Evolutionary conservation across 2,329 filamentous ascomycete genomes (phyloP).

Genomic region (Chaetomium strumarium): DNA sequence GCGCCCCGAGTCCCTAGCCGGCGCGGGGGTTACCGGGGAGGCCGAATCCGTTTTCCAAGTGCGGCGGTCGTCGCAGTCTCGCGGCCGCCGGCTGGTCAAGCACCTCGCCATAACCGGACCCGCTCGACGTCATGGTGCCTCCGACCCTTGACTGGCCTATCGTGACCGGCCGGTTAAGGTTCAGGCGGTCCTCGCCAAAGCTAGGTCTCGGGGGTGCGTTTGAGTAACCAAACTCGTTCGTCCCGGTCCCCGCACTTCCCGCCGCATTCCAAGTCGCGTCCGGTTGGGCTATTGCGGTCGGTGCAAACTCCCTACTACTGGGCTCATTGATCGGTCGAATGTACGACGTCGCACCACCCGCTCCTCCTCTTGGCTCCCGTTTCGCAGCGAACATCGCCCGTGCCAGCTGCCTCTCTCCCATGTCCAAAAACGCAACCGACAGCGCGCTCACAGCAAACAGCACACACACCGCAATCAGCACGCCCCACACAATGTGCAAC

Average conservation of each 20-base stretch:
- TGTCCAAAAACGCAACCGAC: slow-evolving; percentile 56
- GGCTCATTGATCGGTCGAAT: not conserved
- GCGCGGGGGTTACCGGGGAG: not conserved
- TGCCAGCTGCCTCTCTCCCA: slow-evolving; percentile 40
- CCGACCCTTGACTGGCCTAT: not conserved
- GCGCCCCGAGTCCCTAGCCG: slow-evolving; percentile 19
- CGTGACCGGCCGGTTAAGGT: slow-evolving; percentile 5
- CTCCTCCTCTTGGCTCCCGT: not conserved
- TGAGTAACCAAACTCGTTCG: not conserved
- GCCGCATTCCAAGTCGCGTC: not conserved
- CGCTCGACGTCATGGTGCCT: not conserved
- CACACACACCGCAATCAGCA: slow-evolving; percentile 72
- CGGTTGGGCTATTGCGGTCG: not conserved
- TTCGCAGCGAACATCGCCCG: slow-evolving; percentile 1
- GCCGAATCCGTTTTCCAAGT: not conserved
- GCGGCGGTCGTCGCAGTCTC: not conserved
- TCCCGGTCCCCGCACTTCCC: not conserved
- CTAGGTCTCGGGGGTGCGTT: not conserved
- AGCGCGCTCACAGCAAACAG: slow-evolving; percentile 60
- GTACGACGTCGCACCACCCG: not conserved
- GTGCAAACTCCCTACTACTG: not conserved
- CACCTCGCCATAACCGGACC: not conserved
- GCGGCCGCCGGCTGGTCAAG: not conserved
- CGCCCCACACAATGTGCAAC: slow-evolving; percentile 82
- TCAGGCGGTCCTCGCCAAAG: not conserved